A percentile compares a stretch with the other conserved stretches of the same genome.
phyloP scores from a whole-genome alignment of 2,329 filamentous ascomycete genomes.

The Chaetomiaceae sp. region DNA sequence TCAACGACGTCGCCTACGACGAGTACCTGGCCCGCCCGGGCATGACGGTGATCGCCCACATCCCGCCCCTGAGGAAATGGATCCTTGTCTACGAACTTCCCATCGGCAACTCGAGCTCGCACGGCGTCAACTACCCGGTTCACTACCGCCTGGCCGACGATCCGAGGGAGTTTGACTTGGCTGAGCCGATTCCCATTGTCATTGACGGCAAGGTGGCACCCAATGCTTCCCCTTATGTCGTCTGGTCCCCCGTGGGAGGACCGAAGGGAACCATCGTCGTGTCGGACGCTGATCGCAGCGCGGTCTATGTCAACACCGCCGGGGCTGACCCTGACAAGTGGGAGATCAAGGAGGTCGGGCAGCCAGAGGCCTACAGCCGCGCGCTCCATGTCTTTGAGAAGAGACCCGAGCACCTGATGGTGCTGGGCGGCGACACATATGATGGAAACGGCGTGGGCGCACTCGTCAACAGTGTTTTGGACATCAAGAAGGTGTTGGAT shows the following conservation, averaged over 20 bases:
- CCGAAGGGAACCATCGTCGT: conserved; percentile 42
- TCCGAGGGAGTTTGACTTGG: conserved; percentile 36
- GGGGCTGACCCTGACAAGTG: conserved; percentile 38
- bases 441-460: conserved; percentile 13
- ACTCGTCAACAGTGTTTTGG: conserved; percentile 11
- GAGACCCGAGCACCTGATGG: conserved; percentile 29
- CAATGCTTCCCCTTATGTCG: conserved; percentile 39
- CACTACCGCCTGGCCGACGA: conserved; percentile 41
- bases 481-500: conserved; percentile 5
- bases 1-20: conserved; percentile 60
- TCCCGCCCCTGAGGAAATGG: conserved; percentile 24
- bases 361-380: conserved; percentile 29
- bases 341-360: conserved; percentile 31
- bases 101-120: conserved; percentile 27
- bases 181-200: conserved; percentile 32
- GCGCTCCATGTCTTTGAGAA: conserved; percentile 27
- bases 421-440: conserved; percentile 31
- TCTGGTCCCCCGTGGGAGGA: conserved; percentile 41
- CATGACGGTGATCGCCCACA: conserved; percentile 50
- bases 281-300: conserved; percentile 34
- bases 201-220: conserved; percentile 32
- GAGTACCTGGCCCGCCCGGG: conserved; percentile 61
- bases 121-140: conserved; percentile 37
- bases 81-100: conserved; percentile 34
- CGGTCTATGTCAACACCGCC: conserved; percentile 40